Conservation (phyloP, 805 yeast species). For the Kodamaea jinghongensis region DNA sequence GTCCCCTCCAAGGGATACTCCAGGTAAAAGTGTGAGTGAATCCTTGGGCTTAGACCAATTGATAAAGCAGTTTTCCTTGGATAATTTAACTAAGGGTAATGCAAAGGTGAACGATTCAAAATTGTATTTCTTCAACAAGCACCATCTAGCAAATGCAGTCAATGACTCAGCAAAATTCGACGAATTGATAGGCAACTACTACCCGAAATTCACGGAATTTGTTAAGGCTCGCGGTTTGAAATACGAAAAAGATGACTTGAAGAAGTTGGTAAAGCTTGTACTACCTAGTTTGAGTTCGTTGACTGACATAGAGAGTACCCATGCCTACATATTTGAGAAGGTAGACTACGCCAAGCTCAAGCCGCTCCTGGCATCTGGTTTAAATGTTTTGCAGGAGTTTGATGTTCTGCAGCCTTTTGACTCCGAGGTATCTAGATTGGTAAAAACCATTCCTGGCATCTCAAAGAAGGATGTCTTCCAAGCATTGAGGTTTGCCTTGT, state of each 20-base stretch:
- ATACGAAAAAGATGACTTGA: conserved; percentile 31
- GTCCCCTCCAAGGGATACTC: conserved; percentile 67
- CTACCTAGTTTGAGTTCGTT: conserved; percentile 52
- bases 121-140: conserved; percentile 72
- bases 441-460: conserved; percentile 4
- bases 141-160: conserved; percentile 51
- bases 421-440: conserved; percentile 11
- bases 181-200: conserved; percentile 33
- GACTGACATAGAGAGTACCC: conserved; percentile 48
- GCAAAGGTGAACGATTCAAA: conserved; percentile 85
- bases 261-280: conserved; percentile 39
- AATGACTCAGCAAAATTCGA: conserved; percentile 32
- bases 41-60: conserved; percentile 52
- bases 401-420: conserved; percentile 14
- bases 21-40: conserved; percentile 51
- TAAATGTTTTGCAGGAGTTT: conserved; percentile 16
- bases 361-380: conserved; percentile 12
- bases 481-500: conserved; percentile 61
- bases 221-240: conserved; percentile 7
- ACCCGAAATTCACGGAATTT: conserved; percentile 16
- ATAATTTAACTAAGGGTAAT: conserved; percentile 85
- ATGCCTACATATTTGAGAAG: conserved; percentile 48
- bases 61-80: conserved; percentile 54
- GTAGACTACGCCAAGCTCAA: conserved; percentile 27
- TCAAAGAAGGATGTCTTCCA: conserved; percentile 49